Percentiles rank a stretch among this genome's conserved stretches.
These are phyloP conservation scores for Tetrapisispora iriomotensis DNA, from an alignment of 805 yeast genomes.

Conservation along the genomic window DNA sequence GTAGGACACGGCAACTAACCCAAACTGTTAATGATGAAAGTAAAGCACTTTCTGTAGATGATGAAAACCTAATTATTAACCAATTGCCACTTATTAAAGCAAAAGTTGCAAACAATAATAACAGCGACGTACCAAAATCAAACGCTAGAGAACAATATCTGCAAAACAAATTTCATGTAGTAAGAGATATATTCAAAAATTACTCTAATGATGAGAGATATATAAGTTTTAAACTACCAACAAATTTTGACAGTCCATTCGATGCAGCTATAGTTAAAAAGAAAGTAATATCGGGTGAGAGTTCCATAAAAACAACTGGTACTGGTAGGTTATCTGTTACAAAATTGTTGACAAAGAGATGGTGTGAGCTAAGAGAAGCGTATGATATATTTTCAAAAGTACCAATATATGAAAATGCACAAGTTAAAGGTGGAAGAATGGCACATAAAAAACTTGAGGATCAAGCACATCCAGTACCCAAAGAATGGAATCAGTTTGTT, in stretches of 20 bases:
- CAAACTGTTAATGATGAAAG: too few species aligned
- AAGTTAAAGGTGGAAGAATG: constrained; percentile 39
- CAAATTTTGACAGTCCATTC: constrained; percentile 13
- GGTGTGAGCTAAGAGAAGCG: constrained; percentile 59
- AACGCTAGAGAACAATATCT: constrained; percentile 10
- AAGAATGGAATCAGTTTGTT: constrained; percentile 9
- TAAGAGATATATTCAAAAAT: constrained; percentile 12
- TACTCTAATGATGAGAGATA: constrained; percentile 10
- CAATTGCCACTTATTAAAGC: neutral
- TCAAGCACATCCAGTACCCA: constrained; percentile 33
- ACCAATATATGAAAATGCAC: constrained; percentile 27
- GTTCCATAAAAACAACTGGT: neutral
- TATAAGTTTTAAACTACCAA: constrained; percentile 13
- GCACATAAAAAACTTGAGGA: constrained; percentile 42
- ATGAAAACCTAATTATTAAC: neutral
- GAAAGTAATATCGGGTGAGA: neutral
- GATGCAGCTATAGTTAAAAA: constrained; percentile 4
- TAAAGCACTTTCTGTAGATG: too few species aligned
- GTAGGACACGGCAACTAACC: too few species aligned
- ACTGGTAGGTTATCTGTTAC: constrained; percentile 38
- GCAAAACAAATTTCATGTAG: constrained; percentile 11
- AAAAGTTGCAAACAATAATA: neutral
- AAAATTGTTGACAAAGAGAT: constrained; percentile 42
- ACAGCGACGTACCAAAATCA: too few species aligned
- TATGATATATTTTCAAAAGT: constrained; percentile 44